Base-by-base conservation (phyloP, 306 rosid genomes). In the Gleditsia sinensis region DNA sequence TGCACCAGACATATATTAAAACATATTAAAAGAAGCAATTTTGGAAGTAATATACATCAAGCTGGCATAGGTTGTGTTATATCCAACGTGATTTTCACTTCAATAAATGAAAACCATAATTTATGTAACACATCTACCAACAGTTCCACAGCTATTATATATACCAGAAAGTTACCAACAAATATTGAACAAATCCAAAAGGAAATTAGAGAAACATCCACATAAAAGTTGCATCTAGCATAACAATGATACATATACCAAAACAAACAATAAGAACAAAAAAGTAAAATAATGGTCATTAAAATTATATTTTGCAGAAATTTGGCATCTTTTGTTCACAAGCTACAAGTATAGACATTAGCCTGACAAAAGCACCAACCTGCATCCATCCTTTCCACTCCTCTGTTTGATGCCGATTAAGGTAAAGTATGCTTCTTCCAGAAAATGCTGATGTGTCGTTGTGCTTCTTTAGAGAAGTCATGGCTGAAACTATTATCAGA, bases 331-430 rank as follows among this genome's bases (percentile, higher is more conserved):
- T 21, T 39, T 46, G 55, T 69, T 65, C 7, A 30, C 7, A 33
- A 59, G 3, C 16, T 72, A 19, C 73, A 72, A 67, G 72, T 28
- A 42, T 55, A 24, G 33, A 17, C 74, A 74, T 49, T 58, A 70
- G 17, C 49, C 57, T 49, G 50, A 66, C 54, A 37, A 57, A 64
- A 77, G 67, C 34, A 80, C 94, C 83, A 70, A 89, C 99, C 97
- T 92, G 99, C 99, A 94, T 94, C 97, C 97, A 94, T 75, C 99
- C 99, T 76, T 86, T 94, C 99, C 99, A 94, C 69, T 94, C 99
- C 76, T 94, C 97, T 28, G 99, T 94, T 76, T 94, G 99, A 81
- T 94, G 97, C 62, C 99, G 89, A 81, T 94, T 94, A 63, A 94
- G 96, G 82, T 92, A 94, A 60, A 90, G 95, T 69, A 92, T 73